phyloP scores from a whole-genome alignment of 257 asterid genomes.

The Scutellaria galericulata region DNA sequence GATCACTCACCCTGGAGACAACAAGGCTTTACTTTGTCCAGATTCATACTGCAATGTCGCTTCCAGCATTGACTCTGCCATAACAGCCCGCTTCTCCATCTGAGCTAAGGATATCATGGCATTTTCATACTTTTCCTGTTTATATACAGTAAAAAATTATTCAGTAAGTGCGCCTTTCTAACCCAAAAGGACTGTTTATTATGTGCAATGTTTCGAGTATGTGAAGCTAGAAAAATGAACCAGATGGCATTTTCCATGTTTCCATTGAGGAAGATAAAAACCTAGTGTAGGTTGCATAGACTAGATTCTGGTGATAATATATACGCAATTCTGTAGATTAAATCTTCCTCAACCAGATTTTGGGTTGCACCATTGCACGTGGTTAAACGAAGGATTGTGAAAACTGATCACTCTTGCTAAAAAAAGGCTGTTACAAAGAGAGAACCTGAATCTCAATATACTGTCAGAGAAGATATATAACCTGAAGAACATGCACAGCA shows the following conservation, averaged over 20 bases:
- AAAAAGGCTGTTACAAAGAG: not conserved
- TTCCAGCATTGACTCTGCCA: conserved; percentile 91
- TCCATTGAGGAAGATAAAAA: too few species aligned
- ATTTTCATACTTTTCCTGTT: conserved; percentile 74
- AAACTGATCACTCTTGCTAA: not conserved
- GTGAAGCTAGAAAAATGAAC: too few species aligned
- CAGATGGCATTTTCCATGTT: too few species aligned
- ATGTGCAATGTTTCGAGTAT: too few species aligned
- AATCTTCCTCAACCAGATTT: not conserved
- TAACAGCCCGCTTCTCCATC: conserved; percentile 85
- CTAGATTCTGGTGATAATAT: not conserved
- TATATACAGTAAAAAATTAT: not conserved
- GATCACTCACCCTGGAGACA: conserved; percentile 67
- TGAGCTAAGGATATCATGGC: conserved; percentile 56
- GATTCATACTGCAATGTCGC: conserved; percentile 86
- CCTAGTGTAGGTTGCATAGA: not conserved
- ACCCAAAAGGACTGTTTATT: too few species aligned
- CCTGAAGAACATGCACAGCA: conserved; percentile 67
- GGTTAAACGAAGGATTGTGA: not conserved
- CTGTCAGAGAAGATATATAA: conserved; percentile 32
- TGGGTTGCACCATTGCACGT: not conserved
- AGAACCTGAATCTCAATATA: conserved; percentile 15
- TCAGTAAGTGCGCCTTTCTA: too few species aligned
- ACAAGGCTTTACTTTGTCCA: conserved; percentile 75
- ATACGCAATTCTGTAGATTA: not conserved